These are phyloP conservation scores for Plantago lanceolata DNA, from an alignment of 305 asterid species.

Conservation along the genomic window DNA sequence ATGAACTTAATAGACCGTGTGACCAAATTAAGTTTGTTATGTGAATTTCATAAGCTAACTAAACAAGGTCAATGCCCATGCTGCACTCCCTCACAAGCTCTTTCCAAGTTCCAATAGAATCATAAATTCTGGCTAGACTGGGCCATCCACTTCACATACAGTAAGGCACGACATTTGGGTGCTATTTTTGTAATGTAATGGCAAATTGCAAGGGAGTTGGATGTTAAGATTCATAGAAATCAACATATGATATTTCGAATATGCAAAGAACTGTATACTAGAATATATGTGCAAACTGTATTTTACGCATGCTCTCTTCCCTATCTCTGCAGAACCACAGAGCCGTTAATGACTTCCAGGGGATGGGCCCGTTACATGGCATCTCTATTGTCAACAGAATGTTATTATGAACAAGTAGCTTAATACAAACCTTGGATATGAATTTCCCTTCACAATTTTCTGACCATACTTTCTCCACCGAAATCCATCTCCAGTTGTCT, in stretches of 20 bases:
- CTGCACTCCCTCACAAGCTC: not conserved
- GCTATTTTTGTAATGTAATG: not conserved
- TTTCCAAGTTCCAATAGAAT: not conserved
- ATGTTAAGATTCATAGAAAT: not conserved
- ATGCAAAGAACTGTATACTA: too few relatives aligned
- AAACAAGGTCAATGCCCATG: too few relatives aligned
- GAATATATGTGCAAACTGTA: not conserved
- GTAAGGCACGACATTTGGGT: not conserved
- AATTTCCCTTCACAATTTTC: constrained; percentile 77
- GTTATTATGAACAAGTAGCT: not conserved
- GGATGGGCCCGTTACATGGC: not conserved
- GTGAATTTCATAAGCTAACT: too few relatives aligned
- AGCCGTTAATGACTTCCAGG: too few relatives aligned
- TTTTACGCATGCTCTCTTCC: not conserved
- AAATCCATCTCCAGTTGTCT: constrained; percentile 52
- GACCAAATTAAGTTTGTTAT: not conserved
- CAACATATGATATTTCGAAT: too few relatives aligned
- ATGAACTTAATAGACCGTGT: not conserved
- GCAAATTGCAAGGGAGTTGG: too few relatives aligned
- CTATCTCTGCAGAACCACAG: too few relatives aligned
- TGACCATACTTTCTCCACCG: constrained; percentile 96
- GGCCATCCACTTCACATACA: not conserved
- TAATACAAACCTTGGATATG: constrained; percentile 64
- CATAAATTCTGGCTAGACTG: not conserved
- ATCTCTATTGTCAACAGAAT: not conserved